These are phyloP conservation scores for Aspergillus japonicus DNA, from an alignment of 2,329 filamentous ascomycete genomes.

Conservation along the genomic window DNA sequence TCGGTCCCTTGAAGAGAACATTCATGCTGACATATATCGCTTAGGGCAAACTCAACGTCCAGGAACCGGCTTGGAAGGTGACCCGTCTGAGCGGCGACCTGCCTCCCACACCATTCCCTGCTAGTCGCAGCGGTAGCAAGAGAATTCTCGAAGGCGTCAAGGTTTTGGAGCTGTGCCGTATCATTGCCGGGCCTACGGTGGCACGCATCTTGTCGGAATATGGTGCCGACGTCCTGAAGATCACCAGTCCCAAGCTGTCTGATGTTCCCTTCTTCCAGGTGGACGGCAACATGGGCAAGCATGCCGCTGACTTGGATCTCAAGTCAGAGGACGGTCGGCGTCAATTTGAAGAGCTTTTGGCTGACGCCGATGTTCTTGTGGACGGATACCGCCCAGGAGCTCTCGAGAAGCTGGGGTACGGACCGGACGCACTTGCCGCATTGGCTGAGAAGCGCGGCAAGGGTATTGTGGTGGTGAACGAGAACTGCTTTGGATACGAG, in stretches of 20 bases:
- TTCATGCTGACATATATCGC: not conserved
- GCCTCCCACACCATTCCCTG: constrained; percentile 29
- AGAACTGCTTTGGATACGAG: constrained; percentile 68
- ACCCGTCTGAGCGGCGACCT: constrained; percentile 28
- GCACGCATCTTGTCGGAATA: constrained; percentile 68
- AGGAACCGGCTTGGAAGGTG: constrained; percentile 40
- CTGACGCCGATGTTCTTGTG: constrained; percentile 63
- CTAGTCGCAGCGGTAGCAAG: constrained; percentile 32
- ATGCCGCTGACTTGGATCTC: constrained; percentile 63
- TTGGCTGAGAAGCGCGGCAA: constrained; percentile 56
- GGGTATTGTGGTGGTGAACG: constrained; percentile 66
- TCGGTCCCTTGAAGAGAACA: not conserved
- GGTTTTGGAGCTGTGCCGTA: constrained; percentile 70
- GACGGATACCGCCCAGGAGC: constrained; percentile 70
- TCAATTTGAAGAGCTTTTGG: constrained; percentile 59
- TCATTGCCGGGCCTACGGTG: constrained; percentile 71
- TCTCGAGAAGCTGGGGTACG: constrained; percentile 63
- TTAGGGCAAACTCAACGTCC: constrained; percentile 35
- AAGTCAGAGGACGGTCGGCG: constrained; percentile 54
- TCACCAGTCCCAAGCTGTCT: constrained; percentile 66
- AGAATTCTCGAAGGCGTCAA: constrained; percentile 58
- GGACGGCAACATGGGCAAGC: constrained; percentile 71
- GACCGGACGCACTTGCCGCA: constrained; percentile 54
- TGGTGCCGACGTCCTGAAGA: constrained; percentile 69
- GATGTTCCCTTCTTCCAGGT: constrained; percentile 73